These are phyloP conservation scores for Thoreauomyces humboldtii DNA, from an alignment of 192 early-diverging fungal genomes.

Conservation along the genomic window DNA sequence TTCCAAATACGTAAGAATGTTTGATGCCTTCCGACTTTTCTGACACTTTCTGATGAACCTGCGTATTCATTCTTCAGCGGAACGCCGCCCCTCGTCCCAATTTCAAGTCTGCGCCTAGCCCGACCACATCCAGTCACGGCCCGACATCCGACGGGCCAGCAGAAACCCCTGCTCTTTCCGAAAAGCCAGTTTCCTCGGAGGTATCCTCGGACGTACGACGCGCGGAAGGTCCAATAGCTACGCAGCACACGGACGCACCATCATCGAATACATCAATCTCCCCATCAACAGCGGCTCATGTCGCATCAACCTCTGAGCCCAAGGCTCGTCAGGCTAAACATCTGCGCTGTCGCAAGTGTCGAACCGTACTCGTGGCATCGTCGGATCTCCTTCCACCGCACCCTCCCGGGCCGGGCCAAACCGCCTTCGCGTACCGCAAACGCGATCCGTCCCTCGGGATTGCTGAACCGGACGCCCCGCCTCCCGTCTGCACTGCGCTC, in stretches of 20 bases:
- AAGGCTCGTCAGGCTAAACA: neutral
- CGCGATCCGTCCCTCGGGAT: neutral
- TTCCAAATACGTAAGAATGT: constrained; percentile 27
- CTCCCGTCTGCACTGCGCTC: too few species aligned
- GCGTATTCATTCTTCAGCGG: neutral
- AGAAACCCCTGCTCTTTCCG: neutral
- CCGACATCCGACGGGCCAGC: neutral
- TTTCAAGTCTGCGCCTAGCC: neutral
- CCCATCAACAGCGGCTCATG: neutral
- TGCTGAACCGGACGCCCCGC: neutral
- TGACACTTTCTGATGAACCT: neutral
- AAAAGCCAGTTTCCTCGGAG: neutral
- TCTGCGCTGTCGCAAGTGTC: constrained; percentile 10
- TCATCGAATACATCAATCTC: neutral
- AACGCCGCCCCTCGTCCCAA: neutral
- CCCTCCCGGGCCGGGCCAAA: neutral
- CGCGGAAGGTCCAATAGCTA: too few species aligned
- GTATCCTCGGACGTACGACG: too few species aligned
- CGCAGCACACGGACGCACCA: neutral
- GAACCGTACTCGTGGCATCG: constrained; percentile 2
- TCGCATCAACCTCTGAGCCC: neutral
- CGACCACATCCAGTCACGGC: neutral
- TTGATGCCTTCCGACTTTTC: too few species aligned
- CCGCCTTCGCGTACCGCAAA: constrained; percentile 9
- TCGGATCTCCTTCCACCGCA: neutral